These are phyloP conservation scores for Aspergillus cejpii DNA, from an alignment of 2,329 filamentous ascomycete species.

Conservation along the genomic window DNA sequence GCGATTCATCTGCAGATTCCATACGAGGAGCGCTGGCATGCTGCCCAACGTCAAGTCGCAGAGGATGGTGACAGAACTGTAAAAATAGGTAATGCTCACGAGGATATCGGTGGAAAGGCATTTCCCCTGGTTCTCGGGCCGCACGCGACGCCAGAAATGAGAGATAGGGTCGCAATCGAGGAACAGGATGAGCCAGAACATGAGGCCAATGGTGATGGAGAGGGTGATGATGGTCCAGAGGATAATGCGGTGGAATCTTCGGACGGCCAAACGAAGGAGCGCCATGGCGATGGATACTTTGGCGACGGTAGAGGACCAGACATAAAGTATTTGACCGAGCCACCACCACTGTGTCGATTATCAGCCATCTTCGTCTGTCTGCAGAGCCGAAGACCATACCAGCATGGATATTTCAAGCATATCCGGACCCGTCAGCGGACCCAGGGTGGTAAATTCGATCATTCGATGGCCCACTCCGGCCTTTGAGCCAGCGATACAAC, in stretches of 20 bases:
- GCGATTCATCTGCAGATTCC: constrained; percentile 48
- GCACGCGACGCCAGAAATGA: constrained; percentile 43
- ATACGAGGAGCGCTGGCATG: constrained; percentile 50
- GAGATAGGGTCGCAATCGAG: constrained; percentile 47
- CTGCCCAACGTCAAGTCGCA: constrained; percentile 47
- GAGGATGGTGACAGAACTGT: constrained; percentile 40
- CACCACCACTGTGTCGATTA: constrained; percentile 38
- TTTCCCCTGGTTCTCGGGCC: constrained; percentile 25
- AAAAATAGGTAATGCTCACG: constrained; percentile 47
- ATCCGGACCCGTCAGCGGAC: background rate
- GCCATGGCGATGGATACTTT: constrained; percentile 49
- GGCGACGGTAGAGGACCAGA: constrained; percentile 38
- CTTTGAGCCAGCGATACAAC: constrained; percentile 6
- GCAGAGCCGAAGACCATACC: background rate
- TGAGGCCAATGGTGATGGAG: constrained; percentile 39
- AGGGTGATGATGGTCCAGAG: constrained; percentile 42
- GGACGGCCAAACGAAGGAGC: constrained; percentile 45
- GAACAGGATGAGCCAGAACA: constrained; percentile 46
- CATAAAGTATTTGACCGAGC: constrained; percentile 48
- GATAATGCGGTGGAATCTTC: constrained; percentile 36
- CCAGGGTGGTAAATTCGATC: background rate
- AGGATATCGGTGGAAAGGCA: constrained; percentile 44
- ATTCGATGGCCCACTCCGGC: constrained; percentile 7
- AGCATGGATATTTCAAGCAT: constrained; percentile 1
- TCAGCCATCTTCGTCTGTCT: background rate